Base-by-base conservation (phyloP, 805 yeast species). In the Grigorovia transvaalensis region DNA sequence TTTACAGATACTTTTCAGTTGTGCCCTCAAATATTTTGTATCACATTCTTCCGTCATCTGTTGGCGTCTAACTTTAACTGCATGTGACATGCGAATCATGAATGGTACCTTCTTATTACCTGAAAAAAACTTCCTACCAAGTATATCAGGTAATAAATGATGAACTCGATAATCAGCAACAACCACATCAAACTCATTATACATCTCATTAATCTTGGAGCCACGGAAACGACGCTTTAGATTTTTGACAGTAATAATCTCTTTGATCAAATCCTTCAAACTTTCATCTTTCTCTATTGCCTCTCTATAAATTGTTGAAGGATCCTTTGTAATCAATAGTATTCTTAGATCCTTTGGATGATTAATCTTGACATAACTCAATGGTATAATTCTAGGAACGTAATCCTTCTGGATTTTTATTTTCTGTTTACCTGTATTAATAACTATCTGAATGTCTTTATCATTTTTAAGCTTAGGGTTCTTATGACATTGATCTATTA, bases 271-370 rank as follows among this genome's bases (percentile, higher is more conserved):
- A 52, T 83, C 85, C 50, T 81, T 79, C 0, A 89, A 82, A 1
- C 77, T 73, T 1, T 80, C 71, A 17, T 73, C 79, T 52, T 75
- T 74, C 30, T 67, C 70, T 5, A 85, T 63, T 4, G 74, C 72
- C 11, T 71, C 71, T 40, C 81, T 71, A 59, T 80, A 85, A 7
- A 74, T 71, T 4, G 77, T 71, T 5, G 83, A 77, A 1, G 91
- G 90, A 60, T 87, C 93, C 56, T 84, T 85, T 9, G 91, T 84
- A 13, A 88, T 74, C 18, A 88, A 70, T 4, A 85, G 62, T 5
- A 85, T 74, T 20, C 79, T 70, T 48, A 76, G 70, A 19, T 76
- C 75, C 19, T 74, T 74, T 2, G 79, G 63, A 51, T 72, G 73
- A 50, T 74, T 76, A 51, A 84, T 64, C 55, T 77, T 74, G 56